Conservation (phyloP, 768 basidiomycete species). For the Cystobasidiopsis lactophilus region DNA sequence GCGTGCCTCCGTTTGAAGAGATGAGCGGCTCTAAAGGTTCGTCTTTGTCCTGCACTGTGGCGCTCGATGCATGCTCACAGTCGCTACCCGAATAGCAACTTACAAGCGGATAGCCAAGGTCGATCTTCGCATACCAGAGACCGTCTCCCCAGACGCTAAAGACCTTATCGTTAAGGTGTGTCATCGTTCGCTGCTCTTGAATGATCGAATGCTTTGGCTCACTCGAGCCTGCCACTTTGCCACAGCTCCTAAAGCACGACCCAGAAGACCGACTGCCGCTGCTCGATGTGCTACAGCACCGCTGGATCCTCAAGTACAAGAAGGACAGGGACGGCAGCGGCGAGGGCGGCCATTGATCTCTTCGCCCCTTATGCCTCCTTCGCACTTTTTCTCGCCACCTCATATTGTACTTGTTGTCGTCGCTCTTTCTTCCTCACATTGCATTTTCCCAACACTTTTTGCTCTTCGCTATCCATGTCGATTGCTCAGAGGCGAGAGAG, state of each 20-base stretch:
- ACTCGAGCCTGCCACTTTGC: neutral
- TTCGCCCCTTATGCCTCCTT: no score
- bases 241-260: conserved; percentile 54
- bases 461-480: no score
- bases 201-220: no score
- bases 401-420: no score
- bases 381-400: no score
- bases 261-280: conserved; percentile 56
- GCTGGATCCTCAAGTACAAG: conserved; percentile 44
- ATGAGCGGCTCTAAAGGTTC: conserved; percentile 49
- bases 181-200: conserved; percentile 3
- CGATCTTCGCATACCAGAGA: conserved; percentile 45
- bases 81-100: no score
- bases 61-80: neutral
- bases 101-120: conserved; percentile 35
- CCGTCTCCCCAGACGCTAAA: conserved; percentile 40
- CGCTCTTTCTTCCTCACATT: no score
- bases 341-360: no score
- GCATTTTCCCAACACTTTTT: no score
- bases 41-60: conserved; percentile 15
- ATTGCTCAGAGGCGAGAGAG: no score
- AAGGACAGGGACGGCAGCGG: conserved; percentile 5
- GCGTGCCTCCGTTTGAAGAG: conserved; percentile 71
- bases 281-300: conserved; percentile 50
- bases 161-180: conserved; percentile 42